phyloP scores from a whole-genome alignment of 2,329 filamentous ascomycete genomes.

The Phaeoacremonium minimum region DNA sequence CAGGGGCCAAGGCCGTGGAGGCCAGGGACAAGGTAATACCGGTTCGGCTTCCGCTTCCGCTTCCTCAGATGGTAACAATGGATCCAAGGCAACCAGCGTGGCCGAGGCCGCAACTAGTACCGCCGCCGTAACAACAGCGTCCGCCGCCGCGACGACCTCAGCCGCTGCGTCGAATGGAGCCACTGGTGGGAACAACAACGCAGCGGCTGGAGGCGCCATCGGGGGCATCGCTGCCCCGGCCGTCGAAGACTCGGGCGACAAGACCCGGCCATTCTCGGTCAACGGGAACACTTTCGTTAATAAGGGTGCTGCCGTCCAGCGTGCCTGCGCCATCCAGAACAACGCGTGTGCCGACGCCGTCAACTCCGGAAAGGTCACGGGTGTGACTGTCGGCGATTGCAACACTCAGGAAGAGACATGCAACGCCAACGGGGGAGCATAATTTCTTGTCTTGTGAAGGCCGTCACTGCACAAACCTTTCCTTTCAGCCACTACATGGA shows the following conservation, averaged over 20 bases:
- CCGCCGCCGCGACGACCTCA: background rate
- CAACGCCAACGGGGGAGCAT: slow-evolving; percentile 26
- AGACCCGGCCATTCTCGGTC: slow-evolving; percentile 48
- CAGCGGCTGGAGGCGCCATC: slow-evolving; percentile 29
- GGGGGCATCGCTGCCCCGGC: slow-evolving; percentile 48
- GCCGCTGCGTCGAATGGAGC: background rate
- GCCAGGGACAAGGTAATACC: slow-evolving; percentile 7
- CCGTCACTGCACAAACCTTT: too few relatives aligned
- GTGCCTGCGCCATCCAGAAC: slow-evolving; percentile 61
- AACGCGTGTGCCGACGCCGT: slow-evolving; percentile 54
- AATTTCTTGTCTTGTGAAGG: too few relatives aligned
- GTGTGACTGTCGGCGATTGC: slow-evolving; percentile 45
- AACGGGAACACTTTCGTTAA: slow-evolving; percentile 55
- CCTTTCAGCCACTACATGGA: too few relatives aligned
- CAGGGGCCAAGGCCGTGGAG: too few relatives aligned
- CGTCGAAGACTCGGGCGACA: slow-evolving; percentile 41
- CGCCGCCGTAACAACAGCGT: background rate
- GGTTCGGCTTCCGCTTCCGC: background rate
- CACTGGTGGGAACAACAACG: background rate
- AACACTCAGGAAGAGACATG: slow-evolving; percentile 46
- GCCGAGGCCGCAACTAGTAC: background rate
- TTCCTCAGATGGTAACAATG: slow-evolving; percentile 2
- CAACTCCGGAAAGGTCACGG: slow-evolving; percentile 40
- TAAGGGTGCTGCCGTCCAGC: slow-evolving; percentile 49
- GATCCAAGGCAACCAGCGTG: slow-evolving; percentile 2